Conservation (phyloP, 176 grass and related monocot species). For the Phoenix roebelenii region DNA sequence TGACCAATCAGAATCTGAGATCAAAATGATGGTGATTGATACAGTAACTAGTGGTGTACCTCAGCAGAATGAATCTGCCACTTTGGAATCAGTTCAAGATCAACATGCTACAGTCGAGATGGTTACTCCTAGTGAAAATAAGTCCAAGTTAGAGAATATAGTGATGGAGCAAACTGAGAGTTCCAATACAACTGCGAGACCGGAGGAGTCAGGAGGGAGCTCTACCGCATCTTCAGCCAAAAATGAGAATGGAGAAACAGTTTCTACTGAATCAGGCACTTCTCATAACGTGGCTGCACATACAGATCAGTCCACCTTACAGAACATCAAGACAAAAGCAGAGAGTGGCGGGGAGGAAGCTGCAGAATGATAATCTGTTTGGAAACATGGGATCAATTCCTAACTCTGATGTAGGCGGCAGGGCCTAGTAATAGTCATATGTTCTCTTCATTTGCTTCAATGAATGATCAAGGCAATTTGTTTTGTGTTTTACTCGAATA, state of each 20-base stretch:
- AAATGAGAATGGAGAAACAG: neutral
- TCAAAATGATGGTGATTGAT: conserved; percentile 17
- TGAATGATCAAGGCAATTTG: no score
- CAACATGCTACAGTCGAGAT: conserved; percentile 4
- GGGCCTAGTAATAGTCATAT: no score
- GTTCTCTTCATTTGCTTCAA: no score
- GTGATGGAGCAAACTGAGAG: neutral
- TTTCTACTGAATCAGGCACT: no score
- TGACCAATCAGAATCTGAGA: conserved; percentile 10
- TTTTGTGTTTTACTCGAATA: no score
- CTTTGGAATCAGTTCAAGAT: conserved; percentile 14
- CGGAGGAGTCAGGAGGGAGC: conserved; percentile 6
- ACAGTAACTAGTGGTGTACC: conserved; percentile 19
- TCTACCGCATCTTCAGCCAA: neutral
- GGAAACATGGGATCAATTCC: no score
- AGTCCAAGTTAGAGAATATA: neutral
- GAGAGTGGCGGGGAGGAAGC: conserved; percentile 31
- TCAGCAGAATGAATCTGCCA: conserved; percentile 34
- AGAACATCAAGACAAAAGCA: conserved; percentile 41
- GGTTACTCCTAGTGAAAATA: neutral
- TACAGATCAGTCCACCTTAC: conserved; percentile 22
- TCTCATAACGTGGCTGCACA: neutral
- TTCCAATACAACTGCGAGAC: neutral
- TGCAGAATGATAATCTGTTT: neutral
- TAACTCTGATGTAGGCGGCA: no score